Evolutionary conservation across 2,329 filamentous ascomycete species (phyloP).

Genomic region (Hymenoscyphus infarciens): DNA sequence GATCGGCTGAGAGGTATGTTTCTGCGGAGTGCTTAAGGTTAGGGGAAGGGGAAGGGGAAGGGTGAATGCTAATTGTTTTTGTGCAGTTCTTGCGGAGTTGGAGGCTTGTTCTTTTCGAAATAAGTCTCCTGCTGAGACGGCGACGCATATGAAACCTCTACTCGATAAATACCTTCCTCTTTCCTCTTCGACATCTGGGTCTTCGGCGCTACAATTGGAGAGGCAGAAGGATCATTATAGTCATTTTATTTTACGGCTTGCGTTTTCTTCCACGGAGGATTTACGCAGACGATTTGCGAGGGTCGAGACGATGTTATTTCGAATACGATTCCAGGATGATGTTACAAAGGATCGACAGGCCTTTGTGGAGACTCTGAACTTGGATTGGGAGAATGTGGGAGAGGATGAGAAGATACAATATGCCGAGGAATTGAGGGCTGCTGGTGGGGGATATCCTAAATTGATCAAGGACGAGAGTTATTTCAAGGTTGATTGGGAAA

Average conservation of each 20-base stretch:
- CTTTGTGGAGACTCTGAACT: constrained; percentile 72
- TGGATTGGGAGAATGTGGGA: constrained; percentile 80
- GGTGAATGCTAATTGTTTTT: too few species aligned
- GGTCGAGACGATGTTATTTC: constrained; percentile 86
- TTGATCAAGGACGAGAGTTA: constrained; percentile 74
- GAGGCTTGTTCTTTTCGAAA: constrained; percentile 97
- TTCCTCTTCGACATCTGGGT: constrained; percentile 66
- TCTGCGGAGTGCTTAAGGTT: too few species aligned
- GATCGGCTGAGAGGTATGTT: constrained; percentile 73
- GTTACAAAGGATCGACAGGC: constrained; percentile 66
- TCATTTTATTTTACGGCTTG: constrained; percentile 92
- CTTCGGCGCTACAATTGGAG: constrained; percentile 60
- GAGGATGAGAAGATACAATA: constrained; percentile 67
- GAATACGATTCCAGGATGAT: constrained; percentile 75
- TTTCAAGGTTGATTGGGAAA: constrained; percentile 97
- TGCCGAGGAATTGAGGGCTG: constrained; percentile 35
- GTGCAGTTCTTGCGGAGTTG: constrained; percentile 73
- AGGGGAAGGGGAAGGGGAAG: too few species aligned
- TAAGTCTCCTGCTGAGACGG: constrained; percentile 76
- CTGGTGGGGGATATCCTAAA: constrained; percentile 35
- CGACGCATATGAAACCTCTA: constrained; percentile 76
- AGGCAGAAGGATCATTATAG: constrained; percentile 95
- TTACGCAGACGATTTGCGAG: constrained; percentile 80
- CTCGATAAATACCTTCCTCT: constrained; percentile 85
- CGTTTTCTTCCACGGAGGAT: constrained; percentile 89